A percentile compares a stretch with the other conserved stretches of the same genome.
These are phyloP conservation scores for Ascodesmis nigricans DNA, from an alignment of 495 filamentous ascomycete species.

Conservation along the genomic window DNA sequence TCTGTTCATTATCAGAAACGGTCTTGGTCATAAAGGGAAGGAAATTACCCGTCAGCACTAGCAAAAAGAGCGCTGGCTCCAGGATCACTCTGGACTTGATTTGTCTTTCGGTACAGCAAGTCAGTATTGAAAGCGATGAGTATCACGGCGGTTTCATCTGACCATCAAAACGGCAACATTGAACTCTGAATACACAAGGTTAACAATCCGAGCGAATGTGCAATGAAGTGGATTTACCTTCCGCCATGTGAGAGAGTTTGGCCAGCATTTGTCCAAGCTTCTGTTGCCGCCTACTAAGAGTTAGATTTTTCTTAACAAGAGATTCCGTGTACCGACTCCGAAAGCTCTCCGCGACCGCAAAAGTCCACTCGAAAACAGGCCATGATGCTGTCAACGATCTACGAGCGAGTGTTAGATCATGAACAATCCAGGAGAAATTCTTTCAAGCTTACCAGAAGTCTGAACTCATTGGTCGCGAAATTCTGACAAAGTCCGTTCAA, in stretches of 20 bases:
- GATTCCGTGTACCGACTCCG: constrained; percentile 26
- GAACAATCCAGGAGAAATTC: too few relatives aligned
- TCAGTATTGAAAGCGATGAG: too few relatives aligned
- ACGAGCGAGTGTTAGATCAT: constrained; percentile 5
- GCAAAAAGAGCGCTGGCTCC: constrained; percentile 61
- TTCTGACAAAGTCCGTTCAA: constrained; percentile 42
- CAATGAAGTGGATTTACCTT: constrained; percentile 28
- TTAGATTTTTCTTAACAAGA: neutral
- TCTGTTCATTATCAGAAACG: constrained; percentile 2
- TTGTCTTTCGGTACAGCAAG: constrained; percentile 39
- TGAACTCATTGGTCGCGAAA: constrained; percentile 46
- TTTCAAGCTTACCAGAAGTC: constrained; percentile 30
- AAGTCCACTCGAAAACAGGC: constrained; percentile 58
- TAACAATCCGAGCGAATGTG: constrained; percentile 6
- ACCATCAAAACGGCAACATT: constrained; percentile 58
- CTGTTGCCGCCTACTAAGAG: constrained; percentile 33
- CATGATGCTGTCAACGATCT: constrained; percentile 59
- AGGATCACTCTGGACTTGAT: constrained; percentile 65
- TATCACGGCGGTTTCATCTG: too few relatives aligned
- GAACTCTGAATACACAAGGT: constrained; percentile 32
- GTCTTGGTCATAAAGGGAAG: neutral
- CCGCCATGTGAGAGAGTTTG: constrained; percentile 49
- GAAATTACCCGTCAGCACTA: constrained; percentile 39
- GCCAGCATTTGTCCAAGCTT: constrained; percentile 51
- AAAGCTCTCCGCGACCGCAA: constrained; percentile 50